Evolutionary conservation across 257 asterid species (phyloP), one percentile per base, ranked within the genome.

Genomic region (Solanum gracilifrons): DNA sequence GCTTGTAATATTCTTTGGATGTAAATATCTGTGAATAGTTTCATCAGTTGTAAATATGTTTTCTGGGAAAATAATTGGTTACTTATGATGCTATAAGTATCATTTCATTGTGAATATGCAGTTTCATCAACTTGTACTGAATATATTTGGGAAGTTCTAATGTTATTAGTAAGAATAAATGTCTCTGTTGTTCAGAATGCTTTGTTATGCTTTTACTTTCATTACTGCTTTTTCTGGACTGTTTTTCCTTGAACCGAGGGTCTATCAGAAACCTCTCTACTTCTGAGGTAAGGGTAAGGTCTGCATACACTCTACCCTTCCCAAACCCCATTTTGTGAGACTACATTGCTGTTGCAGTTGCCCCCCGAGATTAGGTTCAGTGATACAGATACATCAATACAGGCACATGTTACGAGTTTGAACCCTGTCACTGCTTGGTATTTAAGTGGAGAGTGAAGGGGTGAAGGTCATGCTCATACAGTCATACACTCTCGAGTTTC

Each of bases 1-100:
- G 85, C 23, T 74, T 89, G 64, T 76, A 37, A 76, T 60, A 89
- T 91, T 91, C 92, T 85, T 87, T 85, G 79, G 79, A 32, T 90
- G 91, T 90, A 76, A 73, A 83, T 85, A 80, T 77, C 4, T 87
- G 85, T 85, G 33, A 13, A 51, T 74, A 79, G 37, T 31, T 55
- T 79, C 37, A 79, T 29, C 68, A 80, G 64, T 29, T 80, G 68
- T 46, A 25, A 82, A 79, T 31, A 32, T 15, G 64, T 86, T 48
- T 46, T 33, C 32, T 3, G 35, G 85, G 2, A 7, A 58, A 46
- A 46, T 29, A 18, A 11, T 87, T 21, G 39, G 75, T 72, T 86
- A 10, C 13, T 6, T 11, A 25, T 83, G 48, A 76, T 31, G 41
- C n/a, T 41, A 37, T 12, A 51, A 76, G 60, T 43, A 55, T 60